Evolutionary conservation across 148 eudicot genomes (phyloP).

Genomic region (Persicaria tinctoria): DNA sequence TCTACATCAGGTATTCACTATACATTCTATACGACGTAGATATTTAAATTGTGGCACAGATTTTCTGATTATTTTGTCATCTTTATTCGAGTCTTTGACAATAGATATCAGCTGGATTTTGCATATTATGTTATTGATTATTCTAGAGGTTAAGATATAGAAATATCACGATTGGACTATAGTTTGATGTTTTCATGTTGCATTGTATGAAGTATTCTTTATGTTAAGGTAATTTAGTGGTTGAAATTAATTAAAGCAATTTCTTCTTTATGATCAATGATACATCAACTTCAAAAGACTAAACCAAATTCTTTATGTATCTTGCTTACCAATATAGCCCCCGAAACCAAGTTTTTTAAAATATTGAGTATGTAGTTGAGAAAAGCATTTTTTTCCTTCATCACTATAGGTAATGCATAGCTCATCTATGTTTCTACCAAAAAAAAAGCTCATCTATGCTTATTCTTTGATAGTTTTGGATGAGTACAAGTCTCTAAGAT

Average conservation of each 20-base stretch:
- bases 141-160: background rate
- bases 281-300: background rate
- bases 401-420: no score
- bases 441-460: no score
- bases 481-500: no score
- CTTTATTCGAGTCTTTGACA: background rate
- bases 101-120: background rate
- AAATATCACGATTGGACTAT: background rate
- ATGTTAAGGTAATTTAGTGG: background rate
- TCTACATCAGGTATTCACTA: constrained; percentile 65
- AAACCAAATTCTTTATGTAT: background rate
- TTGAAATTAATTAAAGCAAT: background rate
- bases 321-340: no score
- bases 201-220: background rate
- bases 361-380: no score
- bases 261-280: background rate
- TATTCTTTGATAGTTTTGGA: no score
- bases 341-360: no score
- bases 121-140: background rate
- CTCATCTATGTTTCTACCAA: no score
- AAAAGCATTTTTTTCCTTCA: no score
- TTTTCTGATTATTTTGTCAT: background rate
- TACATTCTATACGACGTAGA: background rate
- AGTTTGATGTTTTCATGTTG: background rate
- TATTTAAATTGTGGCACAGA: background rate